Percentiles rank a stretch among this genome's conserved stretches.
phyloP scores from a whole-genome alignment of 108 stramenopile genomes.

The Cyclotella choctawhatcheeana region DNA sequence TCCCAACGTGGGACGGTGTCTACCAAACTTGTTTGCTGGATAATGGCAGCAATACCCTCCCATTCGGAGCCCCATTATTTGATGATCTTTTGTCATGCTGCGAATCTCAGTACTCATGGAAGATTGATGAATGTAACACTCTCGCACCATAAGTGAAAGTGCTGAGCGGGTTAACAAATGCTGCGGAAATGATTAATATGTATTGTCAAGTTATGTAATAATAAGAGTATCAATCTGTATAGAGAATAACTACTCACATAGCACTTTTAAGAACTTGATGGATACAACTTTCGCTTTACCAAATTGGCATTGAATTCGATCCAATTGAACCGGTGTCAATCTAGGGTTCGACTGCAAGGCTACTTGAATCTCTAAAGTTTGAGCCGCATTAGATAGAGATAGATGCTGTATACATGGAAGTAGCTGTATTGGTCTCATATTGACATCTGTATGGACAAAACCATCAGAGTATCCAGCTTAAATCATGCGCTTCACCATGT shows the following conservation, averaged over 20 bases:
- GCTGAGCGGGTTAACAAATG: too few relatives aligned
- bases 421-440: slow-evolving; percentile 12
- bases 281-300: slow-evolving; percentile 24
- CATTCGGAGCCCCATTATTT: background rate
- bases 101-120: background rate
- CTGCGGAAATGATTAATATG: too few relatives aligned
- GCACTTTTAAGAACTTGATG: slow-evolving; percentile 18
- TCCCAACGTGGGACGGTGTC: background rate
- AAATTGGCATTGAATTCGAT: slow-evolving; percentile 35
- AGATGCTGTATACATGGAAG: slow-evolving; percentile 10
- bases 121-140: background rate
- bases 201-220: too few relatives aligned
- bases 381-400: background rate
- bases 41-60: slow-evolving; percentile 1
- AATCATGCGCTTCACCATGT: slow-evolving; percentile 33
- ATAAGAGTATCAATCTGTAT: too few relatives aligned
- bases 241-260: too few relatives aligned
- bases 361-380: background rate
- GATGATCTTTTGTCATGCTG: background rate
- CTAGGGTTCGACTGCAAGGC: slow-evolving; percentile 12
- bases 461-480: background rate
- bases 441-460: background rate
- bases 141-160: too few relatives aligned
- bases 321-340: slow-evolving; percentile 27
- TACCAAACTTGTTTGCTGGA: background rate